Evolutionary conservation across 768 basidiomycete species (phyloP).

Genomic region (Porphyrellus cyaneotinctus): DNA sequence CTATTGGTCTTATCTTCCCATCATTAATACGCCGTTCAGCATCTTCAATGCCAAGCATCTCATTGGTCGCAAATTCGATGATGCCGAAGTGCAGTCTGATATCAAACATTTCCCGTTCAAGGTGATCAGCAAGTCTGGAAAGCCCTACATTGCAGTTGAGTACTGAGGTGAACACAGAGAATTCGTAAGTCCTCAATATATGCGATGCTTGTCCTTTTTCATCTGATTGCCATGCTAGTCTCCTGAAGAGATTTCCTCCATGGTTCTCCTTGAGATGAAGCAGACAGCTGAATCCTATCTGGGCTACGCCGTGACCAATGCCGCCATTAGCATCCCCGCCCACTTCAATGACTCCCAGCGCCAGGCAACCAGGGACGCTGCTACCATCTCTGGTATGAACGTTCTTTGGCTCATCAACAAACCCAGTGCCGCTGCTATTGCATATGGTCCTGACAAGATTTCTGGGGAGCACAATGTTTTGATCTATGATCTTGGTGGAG

Average conservation of each 20-base stretch:
- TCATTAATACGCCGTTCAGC: constrained; percentile 36
- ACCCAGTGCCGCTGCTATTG: constrained; percentile 96
- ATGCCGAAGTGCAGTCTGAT: constrained; percentile 79
- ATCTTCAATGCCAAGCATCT: constrained; percentile 99
- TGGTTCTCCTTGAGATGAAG: constrained; percentile 98
- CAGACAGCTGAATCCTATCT: constrained; percentile 97
- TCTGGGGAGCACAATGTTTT: constrained; percentile 89
- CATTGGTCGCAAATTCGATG: constrained; percentile 89
- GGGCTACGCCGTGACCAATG: constrained; percentile 77
- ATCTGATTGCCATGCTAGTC: constrained; percentile 50
- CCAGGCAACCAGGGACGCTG: constrained; percentile 97
- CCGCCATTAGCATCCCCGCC: constrained; percentile 93
- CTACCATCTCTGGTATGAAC: constrained; percentile 89
- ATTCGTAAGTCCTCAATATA: constrained; percentile 56
- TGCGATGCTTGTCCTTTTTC: constrained; percentile 3
- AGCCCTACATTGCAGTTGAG: constrained; percentile 83
- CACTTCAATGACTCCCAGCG: constrained; percentile 99
- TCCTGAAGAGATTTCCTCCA: constrained; percentile 96
- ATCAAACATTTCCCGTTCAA: constrained; percentile 94
- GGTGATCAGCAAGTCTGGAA: constrained; percentile 80
- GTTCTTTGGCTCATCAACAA: constrained; percentile 99
- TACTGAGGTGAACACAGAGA: constrained; percentile 94
- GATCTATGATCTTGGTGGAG: too few species aligned
- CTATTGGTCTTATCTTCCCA: not conserved
- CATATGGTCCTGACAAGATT: constrained; percentile 96